Base-by-base conservation (phyloP, 176 grass and related monocot genomes). In the Puccinellia tenuiflora region DNA sequence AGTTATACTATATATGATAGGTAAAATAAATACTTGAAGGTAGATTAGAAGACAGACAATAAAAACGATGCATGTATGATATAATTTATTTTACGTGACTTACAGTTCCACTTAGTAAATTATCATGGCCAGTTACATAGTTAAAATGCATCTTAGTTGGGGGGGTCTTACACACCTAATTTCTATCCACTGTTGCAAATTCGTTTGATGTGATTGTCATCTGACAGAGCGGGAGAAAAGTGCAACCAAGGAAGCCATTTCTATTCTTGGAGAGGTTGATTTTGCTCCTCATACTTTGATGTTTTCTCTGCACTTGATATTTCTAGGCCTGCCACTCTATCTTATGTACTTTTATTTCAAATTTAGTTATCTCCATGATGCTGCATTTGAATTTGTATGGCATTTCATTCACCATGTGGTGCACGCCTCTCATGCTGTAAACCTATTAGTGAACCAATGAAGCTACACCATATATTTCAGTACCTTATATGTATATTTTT, bases 161-260 rank as follows among this genome's bases (percentile, higher is more conserved):
- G 57, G 48, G 0, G 0, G 35, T 54, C 22, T 63, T 62, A 33
- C 47, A 57, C 24, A 77, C 61, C 21, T 68, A 24, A 56, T 42
- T 57, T 24, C 29, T 38, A 50, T 83, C 9, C 16, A 76, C 43
- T 82, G 30, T 53, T 72, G 17, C 38, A 68, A 68, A 88, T 63
- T 63, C 60, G 71, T 3, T 73, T 85, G 57, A 80, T 72, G 26
- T 39, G 11, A 26, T 75, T 68, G 17, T 61, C 8, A 30, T 86
- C 51, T 86, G 85, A 51, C 85, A 98, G 92, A 95, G 78, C 93
- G 93, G 5, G 92, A 95, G 87, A 98, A 98, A 90, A 98, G 91
- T 87, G 91, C 96, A 56, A 98, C 93, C 14, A 98, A 95, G 87
- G 96, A 98, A 88, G 96, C 90, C 47, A 93, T 95, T 77, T 81